Evolutionary conservation across 768 basidiomycete genomes (phyloP).

Genomic region (Glaciozyma martinii): DNA sequence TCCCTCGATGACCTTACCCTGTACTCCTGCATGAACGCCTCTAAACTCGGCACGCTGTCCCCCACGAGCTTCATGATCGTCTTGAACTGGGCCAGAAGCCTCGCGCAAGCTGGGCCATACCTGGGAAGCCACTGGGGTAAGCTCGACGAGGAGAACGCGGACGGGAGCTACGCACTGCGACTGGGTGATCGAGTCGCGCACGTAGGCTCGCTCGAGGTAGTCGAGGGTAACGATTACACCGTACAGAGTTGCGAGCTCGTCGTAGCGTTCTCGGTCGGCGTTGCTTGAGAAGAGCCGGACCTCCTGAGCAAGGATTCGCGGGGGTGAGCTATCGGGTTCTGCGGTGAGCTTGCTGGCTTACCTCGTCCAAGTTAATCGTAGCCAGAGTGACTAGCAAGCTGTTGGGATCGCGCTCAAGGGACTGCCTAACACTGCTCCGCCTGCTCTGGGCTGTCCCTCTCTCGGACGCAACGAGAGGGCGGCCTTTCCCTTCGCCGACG

Average conservation of each 20-base stretch:
- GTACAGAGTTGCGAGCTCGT: constrained; percentile 78
- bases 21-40: constrained; percentile 85
- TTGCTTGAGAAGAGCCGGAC: constrained; percentile 79
- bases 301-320: constrained; percentile 49
- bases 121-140: constrained; percentile 49
- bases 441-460: too few relatives aligned
- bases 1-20: constrained; percentile 46
- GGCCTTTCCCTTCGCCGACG: too few relatives aligned
- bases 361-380: too few relatives aligned
- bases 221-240: constrained; percentile 85
- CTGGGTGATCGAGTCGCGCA: constrained; percentile 81
- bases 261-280: constrained; percentile 78
- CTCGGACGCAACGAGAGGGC: too few relatives aligned
- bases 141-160: background rate
- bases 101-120: constrained; percentile 92
- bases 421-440: too few relatives aligned
- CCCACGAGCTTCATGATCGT: constrained; percentile 91
- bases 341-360: too few relatives aligned
- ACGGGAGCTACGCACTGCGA: constrained; percentile 54
- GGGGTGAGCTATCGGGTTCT: too few relatives aligned
- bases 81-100: constrained; percentile 92
- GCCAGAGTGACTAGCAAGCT: too few relatives aligned
- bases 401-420: too few relatives aligned
- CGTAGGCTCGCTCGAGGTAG: constrained; percentile 90
- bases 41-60: constrained; percentile 73